Conservation (phyloP, 495 filamentous ascomycete species). For the Parathielavia hyrcaniae region DNA sequence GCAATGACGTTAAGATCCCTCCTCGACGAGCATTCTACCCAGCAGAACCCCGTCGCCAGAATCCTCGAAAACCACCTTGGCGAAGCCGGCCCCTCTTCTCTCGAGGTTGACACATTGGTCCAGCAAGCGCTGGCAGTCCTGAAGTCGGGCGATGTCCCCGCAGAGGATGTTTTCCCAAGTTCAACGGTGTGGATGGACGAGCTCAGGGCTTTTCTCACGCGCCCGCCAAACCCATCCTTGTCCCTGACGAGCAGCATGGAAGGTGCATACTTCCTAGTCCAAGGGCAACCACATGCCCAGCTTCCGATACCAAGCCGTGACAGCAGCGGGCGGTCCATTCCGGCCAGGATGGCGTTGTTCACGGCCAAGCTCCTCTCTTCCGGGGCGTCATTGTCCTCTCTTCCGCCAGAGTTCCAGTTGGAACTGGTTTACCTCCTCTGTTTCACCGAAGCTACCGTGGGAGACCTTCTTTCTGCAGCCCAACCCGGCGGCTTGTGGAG, state of each 20-base stretch:
- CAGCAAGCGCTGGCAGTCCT: conserved; percentile 35
- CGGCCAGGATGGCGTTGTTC: conserved; percentile 69
- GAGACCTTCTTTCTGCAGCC: conserved; percentile 41
- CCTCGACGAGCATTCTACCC: conserved; percentile 31
- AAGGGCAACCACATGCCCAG: conserved; percentile 26
- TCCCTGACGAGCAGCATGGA: conserved; percentile 66
- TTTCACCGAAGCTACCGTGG: conserved; percentile 38
- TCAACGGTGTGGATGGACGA: conserved; percentile 38
- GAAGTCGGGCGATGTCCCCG: conserved; percentile 13
- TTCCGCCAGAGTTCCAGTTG: conserved; percentile 31
- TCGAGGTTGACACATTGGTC: conserved; percentile 44
- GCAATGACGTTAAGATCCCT: conserved; percentile 29
- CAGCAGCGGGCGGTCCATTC: conserved; percentile 58
- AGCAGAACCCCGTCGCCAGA: conserved; percentile 29
- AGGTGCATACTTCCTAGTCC: conserved; percentile 62
- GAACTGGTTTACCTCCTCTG: conserved; percentile 39
- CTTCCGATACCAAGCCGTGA: conserved; percentile 46
- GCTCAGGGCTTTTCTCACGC: conserved; percentile 53
- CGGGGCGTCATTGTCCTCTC: conserved; percentile 24
- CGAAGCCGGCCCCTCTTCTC: conserved; percentile 34
- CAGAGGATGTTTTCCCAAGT: conserved; percentile 41
- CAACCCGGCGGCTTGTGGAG: conserved; percentile 35
- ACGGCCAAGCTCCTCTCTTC: conserved; percentile 49
- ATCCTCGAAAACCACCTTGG: conserved; percentile 42
- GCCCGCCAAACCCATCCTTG: conserved; percentile 54